phyloP scores from a whole-genome alignment of 192 early-diverging fungal species.

The Gigaspora rosea region DNA sequence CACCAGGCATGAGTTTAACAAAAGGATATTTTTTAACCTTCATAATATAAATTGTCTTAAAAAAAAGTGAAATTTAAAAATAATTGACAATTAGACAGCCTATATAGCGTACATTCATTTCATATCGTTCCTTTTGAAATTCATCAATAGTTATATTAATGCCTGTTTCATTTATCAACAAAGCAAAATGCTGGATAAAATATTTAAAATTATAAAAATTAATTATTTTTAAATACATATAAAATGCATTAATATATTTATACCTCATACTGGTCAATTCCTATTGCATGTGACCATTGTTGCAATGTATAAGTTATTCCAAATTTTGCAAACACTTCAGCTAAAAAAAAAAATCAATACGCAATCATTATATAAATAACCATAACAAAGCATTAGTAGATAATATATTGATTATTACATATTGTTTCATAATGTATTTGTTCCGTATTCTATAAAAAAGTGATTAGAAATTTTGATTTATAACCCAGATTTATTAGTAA shows the following conservation, averaged over 20 bases:
- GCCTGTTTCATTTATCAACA: constrained; percentile 69
- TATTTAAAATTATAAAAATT: neutral
- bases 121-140: constrained; percentile 68
- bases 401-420: neutral
- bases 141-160: constrained; percentile 80
- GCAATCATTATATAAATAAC: neutral
- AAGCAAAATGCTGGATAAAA: constrained; percentile 43
- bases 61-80: neutral
- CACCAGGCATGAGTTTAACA: constrained; percentile 20
- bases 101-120: constrained; percentile 42
- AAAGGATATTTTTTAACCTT: constrained; percentile 2
- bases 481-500: neutral
- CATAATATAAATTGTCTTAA: neutral
- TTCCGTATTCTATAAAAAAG: neutral
- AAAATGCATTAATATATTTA: neutral
- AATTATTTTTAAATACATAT: neutral
- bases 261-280: constrained; percentile 55
- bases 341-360: constrained; percentile 25
- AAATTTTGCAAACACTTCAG: constrained; percentile 73
- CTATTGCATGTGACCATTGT: constrained; percentile 76
- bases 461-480: neutral
- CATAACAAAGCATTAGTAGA: neutral
- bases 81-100: neutral
- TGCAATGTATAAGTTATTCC: constrained; percentile 66
- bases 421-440: neutral